phyloP scores from a whole-genome alignment of 2,329 filamentous ascomycete genomes.

The Arthrobotrys musiformis region DNA sequence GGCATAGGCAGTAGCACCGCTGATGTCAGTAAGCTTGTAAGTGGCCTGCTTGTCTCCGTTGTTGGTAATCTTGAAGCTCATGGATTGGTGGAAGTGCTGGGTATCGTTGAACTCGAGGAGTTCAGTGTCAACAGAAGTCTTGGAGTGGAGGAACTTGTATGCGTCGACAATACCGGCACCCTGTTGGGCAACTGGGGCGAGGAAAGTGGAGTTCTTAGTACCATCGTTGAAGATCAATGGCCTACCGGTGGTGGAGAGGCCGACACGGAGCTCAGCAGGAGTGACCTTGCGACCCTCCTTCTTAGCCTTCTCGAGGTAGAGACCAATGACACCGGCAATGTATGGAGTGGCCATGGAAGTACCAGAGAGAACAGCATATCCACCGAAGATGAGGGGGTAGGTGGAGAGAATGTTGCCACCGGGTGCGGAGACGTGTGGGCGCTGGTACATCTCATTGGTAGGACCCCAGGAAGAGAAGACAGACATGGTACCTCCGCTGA shows the following conservation, averaged over 20 bases:
- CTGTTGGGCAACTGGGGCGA: constrained; percentile 70
- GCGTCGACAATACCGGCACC: constrained; percentile 72
- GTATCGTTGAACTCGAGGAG: constrained; percentile 74
- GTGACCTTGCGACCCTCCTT: constrained; percentile 63
- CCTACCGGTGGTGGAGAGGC: constrained; percentile 66
- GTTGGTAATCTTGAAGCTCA: constrained; percentile 71
- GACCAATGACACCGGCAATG: constrained; percentile 68
- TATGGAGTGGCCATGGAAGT: constrained; percentile 73
- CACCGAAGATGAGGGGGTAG: constrained; percentile 65
- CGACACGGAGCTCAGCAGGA: constrained; percentile 65
- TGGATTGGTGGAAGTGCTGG: constrained; percentile 66
- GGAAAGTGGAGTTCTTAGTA: constrained; percentile 58
- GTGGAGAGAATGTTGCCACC: constrained; percentile 72
- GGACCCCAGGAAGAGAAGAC: constrained; percentile 71
- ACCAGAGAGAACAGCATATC: constrained; percentile 68
- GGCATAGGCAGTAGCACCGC: constrained; percentile 69
- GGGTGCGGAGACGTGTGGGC: constrained; percentile 69
- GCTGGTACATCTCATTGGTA: constrained; percentile 70
- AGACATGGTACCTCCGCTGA: constrained; percentile 68
- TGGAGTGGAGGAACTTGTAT: constrained; percentile 70
- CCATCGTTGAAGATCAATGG: constrained; percentile 65
- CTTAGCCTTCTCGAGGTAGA: constrained; percentile 67
- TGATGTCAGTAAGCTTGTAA: constrained; percentile 68
- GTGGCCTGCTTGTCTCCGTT: constrained; percentile 66
- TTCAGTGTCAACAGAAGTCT: constrained; percentile 68